These are phyloP conservation scores for Scheffersomyces titani DNA, from an alignment of 1,139 yeast genomes.

Conservation along the genomic window DNA sequence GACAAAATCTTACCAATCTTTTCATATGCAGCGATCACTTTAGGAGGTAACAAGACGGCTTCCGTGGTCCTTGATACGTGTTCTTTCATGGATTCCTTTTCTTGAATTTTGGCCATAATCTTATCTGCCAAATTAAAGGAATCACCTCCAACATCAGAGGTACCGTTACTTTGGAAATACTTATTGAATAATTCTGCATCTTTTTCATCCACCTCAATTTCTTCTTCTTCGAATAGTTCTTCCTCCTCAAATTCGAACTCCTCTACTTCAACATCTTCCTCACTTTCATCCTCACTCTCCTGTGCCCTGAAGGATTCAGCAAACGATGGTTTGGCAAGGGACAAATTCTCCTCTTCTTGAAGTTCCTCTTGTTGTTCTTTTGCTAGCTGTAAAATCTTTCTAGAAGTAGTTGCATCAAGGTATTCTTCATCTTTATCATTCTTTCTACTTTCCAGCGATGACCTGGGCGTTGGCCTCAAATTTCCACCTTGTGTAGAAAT, in stretches of 20 bases:
- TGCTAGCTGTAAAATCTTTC: constrained; percentile 86
- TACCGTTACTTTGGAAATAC: constrained; percentile 48
- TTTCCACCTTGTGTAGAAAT: constrained; percentile 72
- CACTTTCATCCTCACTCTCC: constrained; percentile 31
- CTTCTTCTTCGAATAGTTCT: constrained; percentile 51
- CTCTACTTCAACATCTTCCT: constrained; percentile 43
- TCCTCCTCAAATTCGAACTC: constrained; percentile 51
- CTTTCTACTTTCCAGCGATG: constrained; percentile 16
- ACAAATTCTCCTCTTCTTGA: constrained; percentile 57
- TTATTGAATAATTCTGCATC: constrained; percentile 73
- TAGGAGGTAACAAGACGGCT: constrained; percentile 85
- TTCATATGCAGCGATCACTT: constrained; percentile 91
- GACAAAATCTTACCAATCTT: constrained; percentile 86
- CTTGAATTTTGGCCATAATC: constrained; percentile 84
- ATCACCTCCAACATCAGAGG: constrained; percentile 29
- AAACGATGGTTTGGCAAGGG: constrained; percentile 17
- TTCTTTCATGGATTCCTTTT: constrained; percentile 52
- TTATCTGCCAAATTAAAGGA: constrained; percentile 83
- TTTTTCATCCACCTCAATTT: constrained; percentile 64
- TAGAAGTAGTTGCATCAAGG: constrained; percentile 79
- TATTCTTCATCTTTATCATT: constrained; percentile 48
- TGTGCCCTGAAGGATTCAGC: constrained; percentile 26
- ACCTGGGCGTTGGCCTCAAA: constrained; percentile 47
- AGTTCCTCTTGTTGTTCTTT: constrained; percentile 90
- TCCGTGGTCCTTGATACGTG: constrained; percentile 43